Evolutionary conservation across 768 basidiomycete genomes (phyloP).

Genomic region (Mrakia hoshinonis): DNA sequence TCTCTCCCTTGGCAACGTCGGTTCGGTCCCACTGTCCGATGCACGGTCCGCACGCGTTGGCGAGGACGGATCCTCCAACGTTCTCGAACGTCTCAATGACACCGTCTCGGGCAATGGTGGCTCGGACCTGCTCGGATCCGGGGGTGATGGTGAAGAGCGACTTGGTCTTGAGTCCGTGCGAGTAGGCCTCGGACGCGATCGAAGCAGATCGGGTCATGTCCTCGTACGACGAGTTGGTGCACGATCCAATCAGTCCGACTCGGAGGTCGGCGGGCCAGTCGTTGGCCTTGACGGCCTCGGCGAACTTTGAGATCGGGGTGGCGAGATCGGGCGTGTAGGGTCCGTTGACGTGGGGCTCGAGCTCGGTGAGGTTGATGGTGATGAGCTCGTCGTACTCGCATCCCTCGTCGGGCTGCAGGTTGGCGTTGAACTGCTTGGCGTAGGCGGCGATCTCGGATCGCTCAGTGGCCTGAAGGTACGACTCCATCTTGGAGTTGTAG

Average conservation of each 20-base stretch:
- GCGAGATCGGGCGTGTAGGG: constrained; percentile 99
- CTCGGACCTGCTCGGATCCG: constrained; percentile 95
- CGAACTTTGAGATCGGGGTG: constrained; percentile 94
- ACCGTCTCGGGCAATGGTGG: constrained; percentile 94
- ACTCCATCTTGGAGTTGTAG: constrained; percentile 87
- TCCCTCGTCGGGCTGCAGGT: constrained; percentile 74
- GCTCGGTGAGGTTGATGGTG: constrained; percentile 90
- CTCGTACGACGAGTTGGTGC: constrained; percentile 99
- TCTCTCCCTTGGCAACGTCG: constrained; percentile 92
- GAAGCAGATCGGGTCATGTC: constrained; percentile 97
- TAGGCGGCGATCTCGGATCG: constrained; percentile 77
- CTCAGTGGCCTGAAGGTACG: constrained; percentile 92
- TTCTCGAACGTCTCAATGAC: constrained; percentile 77
- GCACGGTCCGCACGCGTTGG: constrained; percentile 98
- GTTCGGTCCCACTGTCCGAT: constrained; percentile 98
- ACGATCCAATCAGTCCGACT: constrained; percentile 95
- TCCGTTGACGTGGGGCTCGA: constrained; percentile 98
- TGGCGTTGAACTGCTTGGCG: constrained; percentile 78
- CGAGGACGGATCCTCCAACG: constrained; percentile 85
- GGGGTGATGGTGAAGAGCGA: constrained; percentile 97
- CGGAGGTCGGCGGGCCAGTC: constrained; percentile 94
- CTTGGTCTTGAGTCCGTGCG: constrained; percentile 78
- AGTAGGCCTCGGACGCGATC: constrained; percentile 78
- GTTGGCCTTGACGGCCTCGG: constrained; percentile 82
- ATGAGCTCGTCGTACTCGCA: constrained; percentile 91